A percentile compares a stretch with the other conserved stretches of the same genome.
Conservation (phyloP, 2,329 filamentous ascomycete species). For the Sporothrix curviconia region DNA sequence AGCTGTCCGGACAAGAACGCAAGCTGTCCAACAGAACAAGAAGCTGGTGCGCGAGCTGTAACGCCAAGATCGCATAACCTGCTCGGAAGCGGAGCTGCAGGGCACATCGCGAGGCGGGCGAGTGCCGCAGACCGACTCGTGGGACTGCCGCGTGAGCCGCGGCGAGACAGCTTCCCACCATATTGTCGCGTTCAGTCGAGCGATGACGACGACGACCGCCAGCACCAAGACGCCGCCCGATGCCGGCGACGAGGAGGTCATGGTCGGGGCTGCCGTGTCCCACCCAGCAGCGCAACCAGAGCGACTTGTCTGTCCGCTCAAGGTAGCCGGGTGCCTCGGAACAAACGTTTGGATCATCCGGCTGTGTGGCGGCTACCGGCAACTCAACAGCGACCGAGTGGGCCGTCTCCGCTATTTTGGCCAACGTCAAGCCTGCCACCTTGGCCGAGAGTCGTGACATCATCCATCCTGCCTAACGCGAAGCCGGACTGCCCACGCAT, state of each 20-base stretch:
- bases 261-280: neutral
- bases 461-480: neutral
- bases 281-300: neutral
- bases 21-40: conserved; percentile 11
- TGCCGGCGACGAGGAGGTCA: neutral
- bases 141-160: neutral
- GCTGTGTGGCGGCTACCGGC: conserved; percentile 10
- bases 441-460: conserved; percentile 5
- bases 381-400: conserved; percentile 5
- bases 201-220: neutral
- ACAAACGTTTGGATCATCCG: conserved; percentile 13
- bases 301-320: neutral
- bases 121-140: no score
- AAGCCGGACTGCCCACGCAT: neutral
- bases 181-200: neutral
- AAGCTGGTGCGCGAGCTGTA: conserved; percentile 13
- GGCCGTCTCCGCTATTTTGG: conserved; percentile 4
- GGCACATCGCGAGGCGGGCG: neutral
- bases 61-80: conserved; percentile 2
- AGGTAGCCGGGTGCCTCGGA: neutral
- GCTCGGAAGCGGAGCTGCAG: conserved; percentile 10
- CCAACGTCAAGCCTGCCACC: conserved; percentile 4
- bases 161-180: neutral
- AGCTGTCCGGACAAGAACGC: conserved; percentile 10
- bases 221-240: neutral